Evolutionary conservation across 106 monocot genomes (phyloP).

Genomic region (Acanthochlamys bracteata): DNA sequence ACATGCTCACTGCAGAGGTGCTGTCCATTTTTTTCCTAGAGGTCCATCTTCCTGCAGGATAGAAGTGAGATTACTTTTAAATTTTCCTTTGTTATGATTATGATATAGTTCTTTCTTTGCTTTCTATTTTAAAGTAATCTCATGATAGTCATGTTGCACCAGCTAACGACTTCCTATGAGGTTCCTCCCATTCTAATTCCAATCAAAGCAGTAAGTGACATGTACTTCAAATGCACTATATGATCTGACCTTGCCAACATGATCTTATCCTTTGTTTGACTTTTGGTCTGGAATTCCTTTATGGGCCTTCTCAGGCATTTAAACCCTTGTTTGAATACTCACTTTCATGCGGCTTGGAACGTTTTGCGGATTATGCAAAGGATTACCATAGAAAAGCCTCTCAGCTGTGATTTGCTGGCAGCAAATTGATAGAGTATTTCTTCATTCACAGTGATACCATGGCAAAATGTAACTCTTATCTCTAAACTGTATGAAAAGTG

Average conservation of each 20-base stretch:
- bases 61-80: conserved; percentile 29
- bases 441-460: too few relatives aligned
- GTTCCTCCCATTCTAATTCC: background rate
- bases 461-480: too few relatives aligned
- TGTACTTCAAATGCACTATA: background rate
- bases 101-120: background rate
- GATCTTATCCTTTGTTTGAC: background rate
- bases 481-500: too few relatives aligned
- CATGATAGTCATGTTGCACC: background rate
- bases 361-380: too few relatives aligned
- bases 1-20: conserved; percentile 33
- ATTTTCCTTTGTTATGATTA: background rate
- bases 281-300: background rate
- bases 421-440: too few relatives aligned
- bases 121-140: background rate
- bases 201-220: background rate
- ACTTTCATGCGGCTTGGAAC: background rate
- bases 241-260: too few relatives aligned
- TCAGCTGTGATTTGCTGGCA: too few relatives aligned
- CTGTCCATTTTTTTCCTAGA: conserved; percentile 62
- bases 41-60: conserved; percentile 62
- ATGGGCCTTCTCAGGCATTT: background rate
- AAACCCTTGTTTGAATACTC: background rate
- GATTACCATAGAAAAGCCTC: too few relatives aligned
- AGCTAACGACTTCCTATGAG: background rate